phyloP scores from a whole-genome alignment of 306 rosid genomes.

The Aeschynomene evenia region DNA sequence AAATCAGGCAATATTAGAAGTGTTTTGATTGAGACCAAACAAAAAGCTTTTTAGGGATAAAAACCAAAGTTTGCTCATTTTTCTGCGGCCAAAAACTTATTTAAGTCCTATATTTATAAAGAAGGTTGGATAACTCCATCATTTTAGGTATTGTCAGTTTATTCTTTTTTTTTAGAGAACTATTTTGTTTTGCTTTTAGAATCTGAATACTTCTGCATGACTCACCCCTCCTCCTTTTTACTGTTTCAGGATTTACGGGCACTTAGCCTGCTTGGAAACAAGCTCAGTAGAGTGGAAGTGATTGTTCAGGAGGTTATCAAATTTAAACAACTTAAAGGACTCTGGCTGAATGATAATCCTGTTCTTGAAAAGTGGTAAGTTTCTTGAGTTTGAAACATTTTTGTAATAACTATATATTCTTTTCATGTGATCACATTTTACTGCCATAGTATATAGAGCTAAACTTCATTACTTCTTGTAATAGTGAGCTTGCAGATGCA shows the following conservation, averaged over 20 bases:
- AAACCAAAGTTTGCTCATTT: too few species aligned
- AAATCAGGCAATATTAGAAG: too few species aligned
- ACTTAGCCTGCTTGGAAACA: conserved; percentile 79
- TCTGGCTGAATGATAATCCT: conserved; percentile 83
- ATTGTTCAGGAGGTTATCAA: conserved; percentile 66
- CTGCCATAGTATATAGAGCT: conserved; percentile 27
- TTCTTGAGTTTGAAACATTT: neutral
- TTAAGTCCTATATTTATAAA: too few species aligned
- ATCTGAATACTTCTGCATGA: conserved; percentile 9
- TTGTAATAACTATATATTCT: neutral
- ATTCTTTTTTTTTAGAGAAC: neutral
- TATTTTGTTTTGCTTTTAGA: neutral
- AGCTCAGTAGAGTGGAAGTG: conserved; percentile 51
- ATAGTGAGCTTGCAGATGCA: conserved; percentile 44
- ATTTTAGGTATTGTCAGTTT: neutral
- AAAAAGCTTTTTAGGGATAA: too few species aligned
- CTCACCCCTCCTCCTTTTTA: neutral
- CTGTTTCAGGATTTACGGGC: conserved; percentile 68
- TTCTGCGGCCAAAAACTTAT: too few species aligned
- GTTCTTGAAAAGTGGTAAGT: conserved; percentile 48
- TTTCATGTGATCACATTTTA: neutral
- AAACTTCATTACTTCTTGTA: conserved; percentile 42
- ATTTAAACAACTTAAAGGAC: conserved; percentile 68
- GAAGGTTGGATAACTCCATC: neutral
- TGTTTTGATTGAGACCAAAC: too few species aligned